Evolutionary conservation across 2,329 filamentous ascomycete genomes (phyloP), one percentile per base, ranked within the genome.

Genomic region (Colletotrichum phormii): DNA sequence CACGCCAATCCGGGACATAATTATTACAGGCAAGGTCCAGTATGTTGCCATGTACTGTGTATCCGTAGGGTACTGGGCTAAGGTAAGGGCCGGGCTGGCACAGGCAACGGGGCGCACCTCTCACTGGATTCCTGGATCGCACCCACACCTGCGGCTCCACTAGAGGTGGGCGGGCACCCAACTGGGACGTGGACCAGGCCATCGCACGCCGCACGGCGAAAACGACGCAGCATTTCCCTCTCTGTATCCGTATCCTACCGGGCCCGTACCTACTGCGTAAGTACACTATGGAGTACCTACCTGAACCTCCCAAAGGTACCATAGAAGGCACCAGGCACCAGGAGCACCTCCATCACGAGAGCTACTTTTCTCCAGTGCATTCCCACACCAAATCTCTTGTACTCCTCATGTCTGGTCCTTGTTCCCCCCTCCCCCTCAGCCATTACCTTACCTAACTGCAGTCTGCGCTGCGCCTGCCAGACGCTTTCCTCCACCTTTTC

Each of bases 401-500:
- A 63, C 46, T 26, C 13, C 46, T 51, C 26, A 35, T 51, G 42
- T 53, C 46, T 24, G 31, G 37, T 42, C 37, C 37, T 33, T 33
- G 22, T 13, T 46, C 15, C 58, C 37, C 58, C 37, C 58, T 46
- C 58, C 35, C 37, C 22, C 58, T 46, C 58, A 29, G 26, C 26
- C 26, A 29, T 29, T 29, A 5, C 26, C 26, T 37, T 29, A 53
- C 42, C 42, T 5, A 18, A 33, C 54, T 64, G 49, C 55, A 22
- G 29, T 61, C 46, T 29, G 29, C 35, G 55, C n/a, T 13, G 12
- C 33, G 8, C 37, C 64, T 68, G 51, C 69, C 59, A 65, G 42
- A 46, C 65, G 49, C 31, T 65, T 46, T 51, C 65, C 57, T 68
- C 58, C 69, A 63, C 69, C 64, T 42, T 64, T 62, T 70, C 70